A percentile compares a stretch with the other conserved stretches of the same genome.
Conservation (phyloP, 1,284 basidiomycete species). For the Leccinum fallax region DNA sequence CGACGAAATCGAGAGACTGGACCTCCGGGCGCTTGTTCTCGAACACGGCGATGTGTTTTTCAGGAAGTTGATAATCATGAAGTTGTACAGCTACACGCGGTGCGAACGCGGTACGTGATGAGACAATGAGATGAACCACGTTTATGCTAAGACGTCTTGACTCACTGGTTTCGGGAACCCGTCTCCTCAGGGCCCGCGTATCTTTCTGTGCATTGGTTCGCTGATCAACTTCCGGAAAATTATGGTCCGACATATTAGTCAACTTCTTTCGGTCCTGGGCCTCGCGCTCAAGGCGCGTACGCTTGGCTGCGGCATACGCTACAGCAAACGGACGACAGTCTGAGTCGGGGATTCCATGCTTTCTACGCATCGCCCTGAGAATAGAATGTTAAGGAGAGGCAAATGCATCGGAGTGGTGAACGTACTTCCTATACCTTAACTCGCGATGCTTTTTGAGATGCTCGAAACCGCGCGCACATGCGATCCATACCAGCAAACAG, state of each 20-base stretch:
- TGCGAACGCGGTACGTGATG: conserved; percentile 14
- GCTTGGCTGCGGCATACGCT: conserved; percentile 71
- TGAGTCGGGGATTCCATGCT: conserved; percentile 78
- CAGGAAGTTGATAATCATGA: conserved; percentile 22
- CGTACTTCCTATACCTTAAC: conserved; percentile 60
- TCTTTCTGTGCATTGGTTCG: conserved; percentile 30
- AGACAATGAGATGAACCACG: conserved; percentile 33
- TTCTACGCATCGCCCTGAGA: conserved; percentile 58
- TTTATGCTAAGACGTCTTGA: conserved; percentile 23
- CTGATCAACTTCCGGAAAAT: conserved; percentile 28
- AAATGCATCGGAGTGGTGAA: conserved; percentile 17
- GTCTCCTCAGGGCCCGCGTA: conserved; percentile 34
- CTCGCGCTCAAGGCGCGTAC: conserved; percentile 50
- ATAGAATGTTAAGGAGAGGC: conserved; percentile 10
- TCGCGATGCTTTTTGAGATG: conserved; percentile 55
- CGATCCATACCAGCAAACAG: conserved; percentile 40
- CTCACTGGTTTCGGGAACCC: conserved; percentile 36
- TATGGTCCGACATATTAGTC: conserved; percentile 28
- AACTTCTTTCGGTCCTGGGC: conserved; percentile 36
- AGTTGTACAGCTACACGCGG: conserved; percentile 27
- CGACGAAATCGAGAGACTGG: conserved; percentile 30
- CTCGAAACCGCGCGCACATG: conserved; percentile 41
- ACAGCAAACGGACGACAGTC: conserved; percentile 81
- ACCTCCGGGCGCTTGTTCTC: conserved; percentile 20
- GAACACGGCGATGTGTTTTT: conserved; percentile 14